Evolutionary conservation across 805 yeast species (phyloP).

Genomic region (Saccharomyces jurei): DNA sequence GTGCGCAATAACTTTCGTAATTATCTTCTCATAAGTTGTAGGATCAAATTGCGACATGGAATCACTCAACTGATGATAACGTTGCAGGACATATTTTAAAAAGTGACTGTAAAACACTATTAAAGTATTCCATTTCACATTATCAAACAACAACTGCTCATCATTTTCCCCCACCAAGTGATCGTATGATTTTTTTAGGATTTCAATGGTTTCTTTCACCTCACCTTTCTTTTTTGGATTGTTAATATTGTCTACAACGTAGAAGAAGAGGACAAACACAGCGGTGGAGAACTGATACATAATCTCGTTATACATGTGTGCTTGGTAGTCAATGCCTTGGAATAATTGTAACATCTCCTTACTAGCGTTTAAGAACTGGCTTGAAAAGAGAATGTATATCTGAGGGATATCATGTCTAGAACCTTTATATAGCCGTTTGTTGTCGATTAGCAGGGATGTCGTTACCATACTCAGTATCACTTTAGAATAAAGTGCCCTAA

Average conservation of each 20-base stretch:
- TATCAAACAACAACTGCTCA: constrained; percentile 11
- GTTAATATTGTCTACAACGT: constrained; percentile 15
- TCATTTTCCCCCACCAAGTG: constrained; percentile 15
- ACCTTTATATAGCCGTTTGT: constrained; percentile 8
- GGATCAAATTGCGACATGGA: constrained; percentile 1
- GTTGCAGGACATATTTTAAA: constrained; percentile 10
- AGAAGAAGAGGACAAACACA: constrained; percentile 15
- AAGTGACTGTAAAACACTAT: constrained; percentile 20
- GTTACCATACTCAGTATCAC: constrained; percentile 16
- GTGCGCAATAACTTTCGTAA: constrained; percentile 7
- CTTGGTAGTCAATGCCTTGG: constrained; percentile 14
- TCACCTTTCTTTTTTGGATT: constrained; percentile 6
- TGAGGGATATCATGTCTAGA: constrained; percentile 13
- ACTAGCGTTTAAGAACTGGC: constrained; percentile 8
- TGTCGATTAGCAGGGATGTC: constrained; percentile 18
- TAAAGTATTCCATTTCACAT: constrained; percentile 22
- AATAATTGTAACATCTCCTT: constrained; percentile 16
- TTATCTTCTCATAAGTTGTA: constrained; percentile 6
- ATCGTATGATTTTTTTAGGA: constrained; percentile 10
- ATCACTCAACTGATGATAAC: constrained; percentile 6
- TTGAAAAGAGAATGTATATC: constrained; percentile 7
- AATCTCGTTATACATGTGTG: constrained; percentile 18
- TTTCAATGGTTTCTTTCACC: constrained; percentile 6
- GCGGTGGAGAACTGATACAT: constrained; percentile 20
- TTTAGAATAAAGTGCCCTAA: constrained; percentile 14